Conservation (phyloP, 805 yeast genomes). For the Sporopachydermia lactativora region DNA sequence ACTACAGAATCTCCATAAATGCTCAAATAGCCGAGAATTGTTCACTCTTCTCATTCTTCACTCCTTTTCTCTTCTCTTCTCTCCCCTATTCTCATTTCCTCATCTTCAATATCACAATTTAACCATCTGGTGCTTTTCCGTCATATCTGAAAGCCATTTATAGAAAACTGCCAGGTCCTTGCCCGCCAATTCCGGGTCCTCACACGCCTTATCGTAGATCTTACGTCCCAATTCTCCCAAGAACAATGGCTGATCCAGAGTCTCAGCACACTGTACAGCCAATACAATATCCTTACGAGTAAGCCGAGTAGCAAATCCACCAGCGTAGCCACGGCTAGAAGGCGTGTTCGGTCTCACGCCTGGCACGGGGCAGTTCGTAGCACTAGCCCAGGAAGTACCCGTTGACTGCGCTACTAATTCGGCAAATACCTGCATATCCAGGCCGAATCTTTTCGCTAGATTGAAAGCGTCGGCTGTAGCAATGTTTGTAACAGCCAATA, state of each 20-base stretch:
- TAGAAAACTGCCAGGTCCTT: conserved; percentile 29
- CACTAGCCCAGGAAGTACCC: conserved; percentile 41
- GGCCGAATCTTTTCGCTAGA: conserved; percentile 33
- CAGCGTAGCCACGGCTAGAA: conserved; percentile 28
- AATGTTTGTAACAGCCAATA: conserved; percentile 37
- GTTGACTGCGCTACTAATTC: conserved; percentile 36
- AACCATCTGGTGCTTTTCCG: conserved; percentile 6
- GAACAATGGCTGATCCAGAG: conserved; percentile 1
- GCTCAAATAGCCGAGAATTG: no score
- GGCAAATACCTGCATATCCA: conserved; percentile 31
- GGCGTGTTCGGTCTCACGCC: conserved; percentile 34
- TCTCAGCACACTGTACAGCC: conserved; percentile 10
- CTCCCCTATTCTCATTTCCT: neutral
- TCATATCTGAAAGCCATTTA: conserved; percentile 28
- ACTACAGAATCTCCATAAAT: no score
- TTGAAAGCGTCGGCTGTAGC: conserved; percentile 43
- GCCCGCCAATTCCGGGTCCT: conserved; percentile 24
- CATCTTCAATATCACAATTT: neutral
- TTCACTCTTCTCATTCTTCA: no score
- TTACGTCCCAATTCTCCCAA: conserved; percentile 25
- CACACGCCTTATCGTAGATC: conserved; percentile 31
- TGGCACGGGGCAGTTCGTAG: conserved; percentile 39
- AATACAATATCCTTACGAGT: conserved; percentile 27
- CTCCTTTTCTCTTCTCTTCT: no score
- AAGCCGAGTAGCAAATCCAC: conserved; percentile 28